Conservation (phyloP, 78 protist species). For the Dictyostelium capitatum region DNA sequence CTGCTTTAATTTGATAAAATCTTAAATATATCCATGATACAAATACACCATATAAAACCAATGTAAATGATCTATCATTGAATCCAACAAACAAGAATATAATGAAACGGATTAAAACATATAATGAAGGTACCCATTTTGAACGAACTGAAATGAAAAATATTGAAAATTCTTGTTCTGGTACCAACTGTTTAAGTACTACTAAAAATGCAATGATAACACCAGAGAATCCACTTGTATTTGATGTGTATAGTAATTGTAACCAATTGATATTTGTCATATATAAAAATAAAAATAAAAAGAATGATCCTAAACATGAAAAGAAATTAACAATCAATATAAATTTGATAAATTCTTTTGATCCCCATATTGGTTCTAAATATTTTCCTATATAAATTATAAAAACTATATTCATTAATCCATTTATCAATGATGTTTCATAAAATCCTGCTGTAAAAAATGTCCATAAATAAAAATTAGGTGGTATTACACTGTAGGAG, state of each 20-base stretch:
- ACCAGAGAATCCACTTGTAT: conserved; percentile 68
- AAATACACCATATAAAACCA: conserved; percentile 24
- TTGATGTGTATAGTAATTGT: background rate
- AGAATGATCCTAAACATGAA: conserved; percentile 21
- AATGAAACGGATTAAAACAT: background rate
- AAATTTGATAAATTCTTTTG: conserved; percentile 57
- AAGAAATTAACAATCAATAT: conserved; percentile 31
- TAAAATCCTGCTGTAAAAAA: conserved; percentile 68
- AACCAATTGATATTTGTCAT: background rate
- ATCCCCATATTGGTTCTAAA: conserved; percentile 78
- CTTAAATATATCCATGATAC: conserved; percentile 53
- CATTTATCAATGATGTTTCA: conserved; percentile 16
- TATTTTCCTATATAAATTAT: conserved; percentile 35
- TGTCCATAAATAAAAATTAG: conserved; percentile 61
- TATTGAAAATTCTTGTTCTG: conserved; percentile 36
- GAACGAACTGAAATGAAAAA: conserved; percentile 10
- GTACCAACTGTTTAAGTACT: conserved; percentile 49
- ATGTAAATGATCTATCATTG: background rate
- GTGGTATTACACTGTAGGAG: conserved; percentile 61
- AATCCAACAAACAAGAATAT: conserved; percentile 22
- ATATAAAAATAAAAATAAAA: conserved; percentile 23
- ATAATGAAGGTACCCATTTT: conserved; percentile 29
- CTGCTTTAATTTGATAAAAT: conserved; percentile 70
- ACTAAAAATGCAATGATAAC: conserved; percentile 50
- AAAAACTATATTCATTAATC: conserved; percentile 39